phyloP scores from a whole-genome alignment of 2,329 filamentous ascomycete species.

The Diaporthe humulicola region DNA sequence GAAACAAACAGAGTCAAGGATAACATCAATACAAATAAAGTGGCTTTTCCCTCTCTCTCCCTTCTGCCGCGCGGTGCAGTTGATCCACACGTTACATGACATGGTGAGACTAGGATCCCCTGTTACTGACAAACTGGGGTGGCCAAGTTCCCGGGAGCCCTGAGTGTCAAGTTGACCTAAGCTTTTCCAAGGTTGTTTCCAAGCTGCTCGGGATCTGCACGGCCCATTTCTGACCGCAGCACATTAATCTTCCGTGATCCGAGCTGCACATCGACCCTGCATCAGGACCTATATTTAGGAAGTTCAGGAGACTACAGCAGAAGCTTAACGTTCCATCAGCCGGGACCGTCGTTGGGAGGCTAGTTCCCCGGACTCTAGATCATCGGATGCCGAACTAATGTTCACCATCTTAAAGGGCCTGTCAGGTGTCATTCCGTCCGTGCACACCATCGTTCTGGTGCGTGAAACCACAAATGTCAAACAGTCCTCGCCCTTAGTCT shows the following conservation, averaged over 20 bases:
- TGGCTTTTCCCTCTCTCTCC: background rate
- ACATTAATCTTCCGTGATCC: slow-evolving; percentile 2
- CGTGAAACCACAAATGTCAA: background rate
- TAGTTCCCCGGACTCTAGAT: background rate
- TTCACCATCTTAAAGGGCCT: background rate
- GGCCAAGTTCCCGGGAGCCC: background rate
- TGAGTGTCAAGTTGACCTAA: slow-evolving; percentile 2
- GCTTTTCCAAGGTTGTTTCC: slow-evolving; percentile 25
- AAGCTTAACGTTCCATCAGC: background rate
- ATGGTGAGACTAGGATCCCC: background rate
- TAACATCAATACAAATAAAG: background rate
- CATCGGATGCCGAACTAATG: background rate
- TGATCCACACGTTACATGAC: background rate
- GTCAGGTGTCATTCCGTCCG: background rate
- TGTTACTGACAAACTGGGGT: background rate
- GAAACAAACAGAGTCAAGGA: background rate
- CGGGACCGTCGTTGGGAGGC: background rate
- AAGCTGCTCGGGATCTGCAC: slow-evolving; percentile 6
- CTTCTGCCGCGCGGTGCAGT: background rate
- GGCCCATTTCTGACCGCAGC: background rate
- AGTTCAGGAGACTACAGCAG: background rate
- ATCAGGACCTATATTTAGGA: background rate
- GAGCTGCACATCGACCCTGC: background rate
- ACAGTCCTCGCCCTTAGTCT: background rate
- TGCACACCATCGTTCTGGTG: background rate